Conservation (phyloP, 192 early-diverging fungal species). For the Coemansia sp. region DNA sequence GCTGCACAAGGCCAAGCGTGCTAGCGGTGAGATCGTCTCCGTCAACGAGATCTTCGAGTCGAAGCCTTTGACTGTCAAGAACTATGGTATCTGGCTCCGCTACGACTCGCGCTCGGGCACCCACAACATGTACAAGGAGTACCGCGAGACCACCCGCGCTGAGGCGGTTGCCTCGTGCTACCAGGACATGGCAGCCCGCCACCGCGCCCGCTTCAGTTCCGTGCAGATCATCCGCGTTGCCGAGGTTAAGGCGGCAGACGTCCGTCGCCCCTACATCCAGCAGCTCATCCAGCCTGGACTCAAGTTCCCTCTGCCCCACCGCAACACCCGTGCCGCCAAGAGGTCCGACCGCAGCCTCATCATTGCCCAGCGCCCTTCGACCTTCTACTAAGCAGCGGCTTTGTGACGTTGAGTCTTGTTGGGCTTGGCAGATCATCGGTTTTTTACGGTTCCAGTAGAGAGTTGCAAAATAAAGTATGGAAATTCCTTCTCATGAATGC, state of each 20-base stretch:
- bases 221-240: constrained; percentile 99
- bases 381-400: constrained; percentile 66
- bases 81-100: constrained; percentile 99
- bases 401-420: constrained; percentile 2
- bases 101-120: constrained; percentile 99
- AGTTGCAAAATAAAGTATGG: constrained; percentile 10
- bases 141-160: constrained; percentile 90
- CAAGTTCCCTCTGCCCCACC: constrained; percentile 98
- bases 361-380: constrained; percentile 90
- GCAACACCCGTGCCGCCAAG: constrained; percentile 76
- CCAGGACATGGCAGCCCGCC: constrained; percentile 99
- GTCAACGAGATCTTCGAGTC: constrained; percentile 98
- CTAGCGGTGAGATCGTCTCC: constrained; percentile 95
- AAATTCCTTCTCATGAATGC: constrained; percentile 3
- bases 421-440: neutral
- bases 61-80: constrained; percentile 89
- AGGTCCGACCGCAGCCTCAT: constrained; percentile 84
- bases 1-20: constrained; percentile 99
- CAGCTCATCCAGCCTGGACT: constrained; percentile 88
- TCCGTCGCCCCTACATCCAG: constrained; percentile 96
- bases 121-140: constrained; percentile 99
- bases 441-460: constrained; percentile 3
- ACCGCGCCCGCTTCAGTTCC: constrained; percentile 95
- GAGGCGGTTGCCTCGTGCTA: constrained; percentile 74
- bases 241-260: constrained; percentile 83